Percentiles rank a stretch among this genome's conserved stretches.
Evolutionary conservation across 352 stramenopile species (phyloP).

Genomic region (Poterioochromonas sp.): DNA sequence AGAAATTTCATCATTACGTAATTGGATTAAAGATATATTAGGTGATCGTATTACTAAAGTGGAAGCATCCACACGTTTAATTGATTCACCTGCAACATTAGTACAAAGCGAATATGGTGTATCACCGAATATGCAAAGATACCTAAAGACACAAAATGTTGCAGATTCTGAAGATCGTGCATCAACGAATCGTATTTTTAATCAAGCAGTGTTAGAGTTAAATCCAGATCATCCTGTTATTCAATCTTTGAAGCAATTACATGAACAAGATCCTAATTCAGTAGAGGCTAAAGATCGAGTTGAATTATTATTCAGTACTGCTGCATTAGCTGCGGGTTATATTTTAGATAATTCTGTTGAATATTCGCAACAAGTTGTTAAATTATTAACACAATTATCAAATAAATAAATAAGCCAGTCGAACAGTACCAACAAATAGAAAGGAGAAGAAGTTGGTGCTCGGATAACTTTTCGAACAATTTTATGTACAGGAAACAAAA

Average conservation of each 20-base stretch:
- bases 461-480: too few species aligned
- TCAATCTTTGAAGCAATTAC: slow-evolving; percentile 51
- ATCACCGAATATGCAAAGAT: slow-evolving; percentile 66
- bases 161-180: slow-evolving; percentile 51
- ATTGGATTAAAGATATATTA: slow-evolving; percentile 18
- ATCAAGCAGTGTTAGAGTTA: slow-evolving; percentile 66
- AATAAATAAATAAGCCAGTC: not conserved
- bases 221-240: slow-evolving; percentile 68
- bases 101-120: slow-evolving; percentile 69
- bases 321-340: slow-evolving; percentile 65
- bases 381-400: slow-evolving; percentile 47
- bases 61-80: slow-evolving; percentile 55
- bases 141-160: slow-evolving; percentile 64
- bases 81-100: slow-evolving; percentile 56
- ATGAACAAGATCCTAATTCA: slow-evolving; percentile 49
- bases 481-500: too few species aligned
- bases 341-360: slow-evolving; percentile 57
- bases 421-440: too few species aligned
- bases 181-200: slow-evolving; percentile 44
- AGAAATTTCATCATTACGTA: not conserved
- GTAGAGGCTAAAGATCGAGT: slow-evolving; percentile 55
- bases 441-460: too few species aligned
- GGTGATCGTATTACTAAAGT: slow-evolving; percentile 41
- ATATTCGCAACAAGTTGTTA: slow-evolving; percentile 60
- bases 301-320: slow-evolving; percentile 64